Evolutionary conservation across 2,329 filamentous ascomycete genomes (phyloP).

Genomic region (Lecanicillium sp.): DNA sequence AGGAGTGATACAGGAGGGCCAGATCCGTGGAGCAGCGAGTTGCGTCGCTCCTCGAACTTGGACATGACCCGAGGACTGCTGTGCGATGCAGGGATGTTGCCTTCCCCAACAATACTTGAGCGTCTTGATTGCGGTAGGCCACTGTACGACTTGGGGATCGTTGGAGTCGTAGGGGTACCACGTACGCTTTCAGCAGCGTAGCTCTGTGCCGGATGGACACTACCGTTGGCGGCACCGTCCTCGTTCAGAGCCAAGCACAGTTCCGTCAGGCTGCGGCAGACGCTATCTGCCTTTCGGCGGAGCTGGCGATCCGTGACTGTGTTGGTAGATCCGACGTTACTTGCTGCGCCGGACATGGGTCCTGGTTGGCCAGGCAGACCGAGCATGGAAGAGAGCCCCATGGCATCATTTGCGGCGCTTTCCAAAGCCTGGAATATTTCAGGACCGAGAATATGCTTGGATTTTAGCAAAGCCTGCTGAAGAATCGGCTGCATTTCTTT

Average conservation of each 20-base stretch:
- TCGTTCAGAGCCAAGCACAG: conserved; percentile 78
- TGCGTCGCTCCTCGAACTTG: conserved; percentile 45
- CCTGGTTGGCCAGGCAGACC: conserved; percentile 61
- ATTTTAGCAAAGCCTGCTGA: conserved; percentile 71
- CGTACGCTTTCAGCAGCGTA: conserved; percentile 10
- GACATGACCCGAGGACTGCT: conserved; percentile 40
- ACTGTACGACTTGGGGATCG: conserved; percentile 31
- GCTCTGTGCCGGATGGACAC: conserved; percentile 2
- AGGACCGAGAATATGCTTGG: conserved; percentile 58
- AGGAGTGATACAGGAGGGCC: conserved; percentile 37
- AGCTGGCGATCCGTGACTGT: conserved; percentile 72
- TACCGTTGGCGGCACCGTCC: conserved; percentile 29
- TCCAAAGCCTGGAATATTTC: conserved; percentile 76
- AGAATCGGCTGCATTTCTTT: conserved; percentile 67
- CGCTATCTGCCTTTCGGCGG: conserved; percentile 80
- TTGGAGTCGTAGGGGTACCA: conserved; percentile 32
- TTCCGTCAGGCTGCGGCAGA: conserved; percentile 89
- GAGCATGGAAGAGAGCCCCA: conserved; percentile 71
- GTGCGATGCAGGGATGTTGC: conserved; percentile 25
- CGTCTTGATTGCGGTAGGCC: conserved; percentile 30
- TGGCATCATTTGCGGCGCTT: conserved; percentile 70
- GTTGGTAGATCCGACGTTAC: conserved; percentile 46
- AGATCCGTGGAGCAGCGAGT: conserved; percentile 35
- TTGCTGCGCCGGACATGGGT: conserved; percentile 58
- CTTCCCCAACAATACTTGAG: conserved; percentile 32